phyloP scores from a whole-genome alignment of 176 grass and related monocot species.

The Tuctoria greenei region DNA sequence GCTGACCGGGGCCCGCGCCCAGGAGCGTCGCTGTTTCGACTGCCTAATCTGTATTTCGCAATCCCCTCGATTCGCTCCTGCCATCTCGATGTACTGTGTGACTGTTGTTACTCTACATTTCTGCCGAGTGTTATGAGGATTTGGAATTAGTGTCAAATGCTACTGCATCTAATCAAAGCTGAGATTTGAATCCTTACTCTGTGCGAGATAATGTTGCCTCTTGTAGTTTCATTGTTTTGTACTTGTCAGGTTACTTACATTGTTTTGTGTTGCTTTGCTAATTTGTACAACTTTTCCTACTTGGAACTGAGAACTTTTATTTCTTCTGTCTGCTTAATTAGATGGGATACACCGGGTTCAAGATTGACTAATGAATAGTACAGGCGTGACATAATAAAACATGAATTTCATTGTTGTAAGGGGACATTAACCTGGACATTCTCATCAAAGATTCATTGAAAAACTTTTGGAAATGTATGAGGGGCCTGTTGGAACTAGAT shows the following conservation, averaged over 20 bases:
- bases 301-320: not conserved
- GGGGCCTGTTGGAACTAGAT: not conserved
- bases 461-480: not conserved
- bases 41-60: slow-evolving; percentile 25
- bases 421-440: not conserved
- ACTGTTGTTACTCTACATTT: slow-evolving; percentile 17
- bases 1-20: slow-evolving; percentile 44
- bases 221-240: not conserved
- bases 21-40: not conserved
- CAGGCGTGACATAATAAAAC: not conserved
- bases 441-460: not conserved
- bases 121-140: not conserved
- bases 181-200: not conserved
- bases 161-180: slow-evolving; percentile 19
- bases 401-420: not conserved
- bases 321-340: not conserved
- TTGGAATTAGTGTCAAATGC: not conserved
- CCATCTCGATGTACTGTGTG: slow-evolving; percentile 12
- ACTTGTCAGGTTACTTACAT: not conserved
- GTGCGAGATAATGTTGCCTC: slow-evolving; percentile 11
- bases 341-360: no score
- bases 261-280: not conserved
- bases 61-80: slow-evolving; percentile 17
- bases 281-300: not conserved
- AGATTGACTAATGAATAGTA: not conserved